Base-by-base conservation (phyloP, 2,329 filamentous ascomycete genomes). In the Rhinocladiella mackenziei region DNA sequence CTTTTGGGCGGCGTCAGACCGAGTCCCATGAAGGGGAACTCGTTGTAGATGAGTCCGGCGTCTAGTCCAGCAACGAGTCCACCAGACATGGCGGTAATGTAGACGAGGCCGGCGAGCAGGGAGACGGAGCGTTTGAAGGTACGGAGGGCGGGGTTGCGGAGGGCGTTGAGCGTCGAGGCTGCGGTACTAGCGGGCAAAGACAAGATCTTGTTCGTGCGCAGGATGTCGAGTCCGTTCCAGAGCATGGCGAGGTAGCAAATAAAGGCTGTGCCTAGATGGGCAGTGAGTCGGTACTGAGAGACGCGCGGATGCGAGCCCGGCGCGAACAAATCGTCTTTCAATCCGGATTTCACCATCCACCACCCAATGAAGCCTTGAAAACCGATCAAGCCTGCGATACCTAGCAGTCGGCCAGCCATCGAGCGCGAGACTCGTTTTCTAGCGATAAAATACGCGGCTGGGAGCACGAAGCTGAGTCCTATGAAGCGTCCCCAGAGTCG, bases 271-370 rank as follows among this genome's bases (percentile, higher is more conserved):
- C 84, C 88, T 8, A 98, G 75, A 65, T 98, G 92, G 6, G 89
- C 80, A 3, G 91, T 84, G 43, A 98, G 76, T 39, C 92, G 81
- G 70, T 98, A 98, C 68, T 98, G 92, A 51, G 84, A 91, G 37
- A 98, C 92, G 47, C 92, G 81, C 0, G 92, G 92, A 65, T 95
- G 88, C 44, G 83, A 85, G 9, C 89, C 92, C 2, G 87, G 84
- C 14, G 86, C 86, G 62, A 98, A 96, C 19, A 98, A 77, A 64
- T 98, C 92, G 62, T 97, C 92, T 64, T 91, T 94, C 51, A 98
- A 74, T 1, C 92, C 92, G 8, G 86, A 94, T 68, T 94, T 94
- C 57, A 98, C 92, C 92, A 98, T 98, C 89, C 92, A 98, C 92
- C 92, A 98, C 42, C 92, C 92, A 53, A 98, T 83, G 60, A 92